phyloP scores from a whole-genome alignment of 23 red algal species.

The Gracilaria gracilis region DNA sequence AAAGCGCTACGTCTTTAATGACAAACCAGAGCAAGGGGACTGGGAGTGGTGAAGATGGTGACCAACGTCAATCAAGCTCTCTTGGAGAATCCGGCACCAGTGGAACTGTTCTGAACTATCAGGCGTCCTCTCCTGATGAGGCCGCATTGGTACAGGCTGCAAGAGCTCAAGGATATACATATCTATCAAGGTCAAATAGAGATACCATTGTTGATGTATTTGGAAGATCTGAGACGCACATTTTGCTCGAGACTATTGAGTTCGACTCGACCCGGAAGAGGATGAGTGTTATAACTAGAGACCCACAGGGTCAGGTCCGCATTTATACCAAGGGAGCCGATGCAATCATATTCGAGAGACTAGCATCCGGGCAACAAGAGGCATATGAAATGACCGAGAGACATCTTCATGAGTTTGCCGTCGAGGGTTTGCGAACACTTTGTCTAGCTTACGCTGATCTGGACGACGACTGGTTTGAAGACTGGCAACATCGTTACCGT shows the following conservation, averaged over 20 bases:
- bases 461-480: conserved; percentile 72
- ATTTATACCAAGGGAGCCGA: conserved; percentile 96
- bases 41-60: conserved; percentile 33
- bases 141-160: conserved; percentile 89
- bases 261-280: conserved; percentile 95
- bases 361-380: conserved; percentile 61
- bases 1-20: neutral
- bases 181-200: conserved; percentile 71
- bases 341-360: conserved; percentile 87
- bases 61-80: conserved; percentile 40
- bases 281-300: conserved; percentile 94
- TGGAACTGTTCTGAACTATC: conserved; percentile 68
- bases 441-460: conserved; percentile 87
- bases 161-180: conserved; percentile 70
- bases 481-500: conserved; percentile 75
- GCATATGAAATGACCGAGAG: conserved; percentile 40
- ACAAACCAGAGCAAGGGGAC: conserved; percentile 6
- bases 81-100: conserved; percentile 4
- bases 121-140: conserved; percentile 95
- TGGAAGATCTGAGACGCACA: conserved; percentile 60
- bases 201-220: conserved; percentile 70
- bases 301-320: conserved; percentile 72
- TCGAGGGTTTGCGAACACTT: conserved; percentile 89
- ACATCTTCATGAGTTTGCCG: conserved; percentile 90
- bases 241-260: conserved; percentile 83